Evolutionary conservation across 208 protist species (phyloP).

Genomic region (Zelonia costaricensis): DNA sequence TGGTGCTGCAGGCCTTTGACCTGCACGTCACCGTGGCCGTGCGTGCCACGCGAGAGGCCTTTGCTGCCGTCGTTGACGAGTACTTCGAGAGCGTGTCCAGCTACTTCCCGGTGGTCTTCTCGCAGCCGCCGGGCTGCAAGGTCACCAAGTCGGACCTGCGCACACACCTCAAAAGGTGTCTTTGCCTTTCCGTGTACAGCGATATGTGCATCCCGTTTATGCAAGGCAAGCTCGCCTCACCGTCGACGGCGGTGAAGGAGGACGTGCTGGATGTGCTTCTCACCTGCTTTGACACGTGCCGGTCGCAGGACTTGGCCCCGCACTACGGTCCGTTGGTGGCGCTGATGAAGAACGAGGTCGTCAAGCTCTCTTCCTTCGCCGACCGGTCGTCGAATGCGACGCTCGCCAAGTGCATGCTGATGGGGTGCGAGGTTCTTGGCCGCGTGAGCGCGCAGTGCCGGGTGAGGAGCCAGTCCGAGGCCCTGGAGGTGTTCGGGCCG

Average conservation of each 20-base stretch:
- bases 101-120: constrained; percentile 88
- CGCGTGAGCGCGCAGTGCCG: constrained; percentile 27
- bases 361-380: constrained; percentile 49
- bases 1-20: constrained; percentile 57
- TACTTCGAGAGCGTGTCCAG: constrained; percentile 82
- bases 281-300: constrained; percentile 33
- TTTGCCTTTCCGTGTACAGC: constrained; percentile 44
- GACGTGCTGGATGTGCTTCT: constrained; percentile 48
- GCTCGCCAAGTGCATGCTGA: constrained; percentile 34
- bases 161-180: constrained; percentile 36
- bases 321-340: constrained; percentile 34
- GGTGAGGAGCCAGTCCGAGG: constrained; percentile 8
- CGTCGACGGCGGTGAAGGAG: constrained; percentile 65
- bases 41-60: constrained; percentile 12
- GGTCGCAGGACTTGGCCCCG: constrained; percentile 9
- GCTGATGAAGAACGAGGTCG: constrained; percentile 59
- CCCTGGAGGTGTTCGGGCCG: constrained; percentile 36
- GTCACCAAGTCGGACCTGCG: constrained; percentile 71
- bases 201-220: constrained; percentile 72
- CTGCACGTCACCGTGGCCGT: constrained; percentile 35
- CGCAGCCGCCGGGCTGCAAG: constrained; percentile 51
- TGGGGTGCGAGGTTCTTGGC: constrained; percentile 35
- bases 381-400: constrained; percentile 27
- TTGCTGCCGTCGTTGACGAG: constrained; percentile 41
- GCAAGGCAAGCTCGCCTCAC: constrained; percentile 63